Base-by-base conservation (phyloP, 495 filamentous ascomycete genomes). In the Penicillium robsamsonii region DNA sequence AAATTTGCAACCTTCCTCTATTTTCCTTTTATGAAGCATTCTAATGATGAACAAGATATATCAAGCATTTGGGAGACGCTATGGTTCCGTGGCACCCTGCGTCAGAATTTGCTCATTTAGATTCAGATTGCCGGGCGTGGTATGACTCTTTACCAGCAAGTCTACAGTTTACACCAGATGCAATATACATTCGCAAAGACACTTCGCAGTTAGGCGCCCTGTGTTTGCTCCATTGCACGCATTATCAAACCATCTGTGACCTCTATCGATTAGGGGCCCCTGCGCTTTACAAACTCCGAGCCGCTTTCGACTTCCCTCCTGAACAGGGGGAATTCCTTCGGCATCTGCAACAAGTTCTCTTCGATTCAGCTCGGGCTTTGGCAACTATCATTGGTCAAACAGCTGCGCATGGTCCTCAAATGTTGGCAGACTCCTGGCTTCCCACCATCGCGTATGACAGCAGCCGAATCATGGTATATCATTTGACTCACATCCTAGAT, bases 381-480 rank as follows among this genome's bases (percentile, higher is more conserved):
- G 69, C 69, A 4, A 60, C 55, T 3, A 71, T 70, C n/a, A 62
- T 71, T 38, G 59, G 58, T 8, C 63, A 71, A 38, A 63, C 65
- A 0, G 60, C 58, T 7, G 47, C 38, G 2, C 69, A 71, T 53
- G 69, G 67, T 0, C 46, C 65, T 2, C 46, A 58, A 5, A 64
- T 61, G 45, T 49, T 71, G 15, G 63, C 69, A 4, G 69, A 71
- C 42, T 68, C 69, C n/a, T 71, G 69, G 67, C 58, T 71, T n/a
- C 67, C 67, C 9, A 71, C 67, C 1, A 68, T 71, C 15, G 62
- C 65, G 1, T 71, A 71, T 22, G 69, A 71, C 35, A 71, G 69
- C 43, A 66, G 60, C 40, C 64, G 69, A 9, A 70, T 70, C 44
- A 71, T 71, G 60, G 53, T 71, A 10, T 71, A 71, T 27, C 66